A percentile compares a stretch with the other conserved stretches of the same genome.
Conservation (phyloP, 768 basidiomycete species). For the Phaffia australis region DNA sequence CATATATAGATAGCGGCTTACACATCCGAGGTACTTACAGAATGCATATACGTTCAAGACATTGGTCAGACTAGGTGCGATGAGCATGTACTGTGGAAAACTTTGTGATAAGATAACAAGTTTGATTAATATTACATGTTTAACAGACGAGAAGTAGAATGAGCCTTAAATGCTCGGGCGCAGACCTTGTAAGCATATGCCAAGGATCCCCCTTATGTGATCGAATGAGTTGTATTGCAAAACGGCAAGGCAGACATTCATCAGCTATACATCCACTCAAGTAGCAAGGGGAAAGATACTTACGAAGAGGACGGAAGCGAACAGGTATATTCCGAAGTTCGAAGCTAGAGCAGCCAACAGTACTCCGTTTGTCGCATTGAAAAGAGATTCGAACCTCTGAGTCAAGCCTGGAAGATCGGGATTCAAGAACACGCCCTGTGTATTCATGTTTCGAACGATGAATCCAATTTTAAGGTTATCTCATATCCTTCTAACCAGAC, state of each 20-base stretch:
- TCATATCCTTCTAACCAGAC: background rate
- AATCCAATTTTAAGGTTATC: no score
- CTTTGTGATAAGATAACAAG: background rate
- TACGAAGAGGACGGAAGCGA: conserved; percentile 75
- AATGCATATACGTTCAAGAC: conserved; percentile 94
- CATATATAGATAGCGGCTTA: conserved; percentile 18
- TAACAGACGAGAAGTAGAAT: background rate
- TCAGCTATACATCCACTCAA: background rate
- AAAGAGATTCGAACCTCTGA: conserved; percentile 51
- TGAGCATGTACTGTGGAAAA: conserved; percentile 38
- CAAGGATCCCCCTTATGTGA: conserved; percentile 74
- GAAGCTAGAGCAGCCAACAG: conserved; percentile 77
- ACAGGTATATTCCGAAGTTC: conserved; percentile 77
- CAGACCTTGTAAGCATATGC: conserved; percentile 93
- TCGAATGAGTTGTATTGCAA: background rate
- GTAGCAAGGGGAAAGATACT: conserved; percentile 35
- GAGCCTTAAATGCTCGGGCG: conserved; percentile 57
- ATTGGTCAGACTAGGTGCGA: conserved; percentile 89
- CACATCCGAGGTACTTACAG: conserved; percentile 52
- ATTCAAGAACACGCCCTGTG: conserved; percentile 30
- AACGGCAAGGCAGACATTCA: no score
- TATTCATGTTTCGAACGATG: conserved; percentile 15
- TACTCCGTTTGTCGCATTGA: conserved; percentile 65
- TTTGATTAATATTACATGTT: background rate
- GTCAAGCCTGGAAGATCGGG: conserved; percentile 41